These are phyloP conservation scores for Phialophora chinensis DNA, from an alignment of 2,329 filamentous ascomycete genomes.

Conservation along the genomic window DNA sequence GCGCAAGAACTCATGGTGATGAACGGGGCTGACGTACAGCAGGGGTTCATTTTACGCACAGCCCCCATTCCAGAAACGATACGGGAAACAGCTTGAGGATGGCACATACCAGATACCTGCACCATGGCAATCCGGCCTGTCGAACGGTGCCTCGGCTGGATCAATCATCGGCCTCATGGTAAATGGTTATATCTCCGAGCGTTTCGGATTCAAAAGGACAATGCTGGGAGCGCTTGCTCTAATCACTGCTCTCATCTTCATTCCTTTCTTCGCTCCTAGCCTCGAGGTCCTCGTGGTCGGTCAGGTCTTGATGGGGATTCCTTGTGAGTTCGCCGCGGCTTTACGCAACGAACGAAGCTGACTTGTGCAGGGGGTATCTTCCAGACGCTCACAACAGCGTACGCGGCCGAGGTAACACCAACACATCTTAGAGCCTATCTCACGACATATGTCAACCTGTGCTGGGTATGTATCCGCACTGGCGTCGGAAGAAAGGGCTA, in stretches of 20 bases:
- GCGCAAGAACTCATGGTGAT: neutral
- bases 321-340: constrained; percentile 31
- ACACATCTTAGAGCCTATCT: constrained; percentile 42
- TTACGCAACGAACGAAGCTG: neutral
- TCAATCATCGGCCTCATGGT: constrained; percentile 43
- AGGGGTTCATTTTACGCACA: constrained; percentile 73
- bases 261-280: constrained; percentile 48
- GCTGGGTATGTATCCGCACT: constrained; percentile 6
- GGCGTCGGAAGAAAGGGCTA: neutral
- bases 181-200: constrained; percentile 42
- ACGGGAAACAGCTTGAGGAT: constrained; percentile 14
- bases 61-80: constrained; percentile 49
- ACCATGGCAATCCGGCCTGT: constrained; percentile 30
- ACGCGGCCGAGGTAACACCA: constrained; percentile 47
- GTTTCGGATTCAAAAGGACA: constrained; percentile 45
- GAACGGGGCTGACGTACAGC: neutral
- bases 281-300: constrained; percentile 44
- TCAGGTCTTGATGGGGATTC: constrained; percentile 42
- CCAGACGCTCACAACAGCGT: constrained; percentile 43
- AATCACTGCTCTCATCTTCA: constrained; percentile 43
- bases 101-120: constrained; percentile 18
- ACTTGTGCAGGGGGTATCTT: constrained; percentile 41
- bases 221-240: constrained; percentile 37
- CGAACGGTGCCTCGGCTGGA: constrained; percentile 41
- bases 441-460: constrained; percentile 44